Conservation (phyloP, 2,329 filamentous ascomycete species). For the Fusarium nelsonii region DNA sequence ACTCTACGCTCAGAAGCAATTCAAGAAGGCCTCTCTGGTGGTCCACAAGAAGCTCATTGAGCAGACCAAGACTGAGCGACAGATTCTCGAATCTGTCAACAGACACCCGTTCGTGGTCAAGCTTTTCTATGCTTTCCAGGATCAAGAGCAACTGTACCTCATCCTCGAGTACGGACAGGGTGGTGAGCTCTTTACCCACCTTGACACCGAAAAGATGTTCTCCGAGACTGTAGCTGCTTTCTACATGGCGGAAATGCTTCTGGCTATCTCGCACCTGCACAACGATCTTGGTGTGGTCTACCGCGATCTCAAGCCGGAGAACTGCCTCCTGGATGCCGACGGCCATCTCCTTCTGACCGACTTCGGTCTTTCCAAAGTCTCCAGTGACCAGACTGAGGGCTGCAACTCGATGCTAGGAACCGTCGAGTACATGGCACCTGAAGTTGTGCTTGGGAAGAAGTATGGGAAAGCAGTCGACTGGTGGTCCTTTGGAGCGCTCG, state of each 20-base stretch:
- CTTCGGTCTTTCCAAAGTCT: slow-evolving; percentile 96
- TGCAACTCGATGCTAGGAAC: slow-evolving; percentile 96
- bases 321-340: slow-evolving; percentile 90
- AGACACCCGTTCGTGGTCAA: slow-evolving; percentile 98
- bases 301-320: slow-evolving; percentile 96
- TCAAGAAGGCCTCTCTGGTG: slow-evolving; percentile 94
- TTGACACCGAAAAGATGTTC: slow-evolving; percentile 96
- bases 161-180: slow-evolving; percentile 98
- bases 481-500: slow-evolving; percentile 97
- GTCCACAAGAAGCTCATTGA: slow-evolving; percentile 97
- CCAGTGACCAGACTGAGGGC: slow-evolving; percentile 71
- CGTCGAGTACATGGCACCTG: slow-evolving; percentile 98
- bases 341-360: slow-evolving; percentile 96
- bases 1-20: slow-evolving; percentile 97
- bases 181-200: slow-evolving; percentile 95
- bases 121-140: slow-evolving; percentile 97
- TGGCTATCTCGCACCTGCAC: slow-evolving; percentile 94
- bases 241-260: slow-evolving; percentile 98
- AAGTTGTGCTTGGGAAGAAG: slow-evolving; percentile 87
- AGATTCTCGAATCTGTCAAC: slow-evolving; percentile 95
- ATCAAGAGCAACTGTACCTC: slow-evolving; percentile 95
- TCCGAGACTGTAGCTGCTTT: slow-evolving; percentile 89
- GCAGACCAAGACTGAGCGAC: slow-evolving; percentile 96
- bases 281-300: slow-evolving; percentile 94
- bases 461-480: slow-evolving; percentile 97